Percentiles rank a stretch among this genome's conserved stretches.
Conservation (phyloP, 1,139 yeast species). For the Geotrichum histeridarum region DNA sequence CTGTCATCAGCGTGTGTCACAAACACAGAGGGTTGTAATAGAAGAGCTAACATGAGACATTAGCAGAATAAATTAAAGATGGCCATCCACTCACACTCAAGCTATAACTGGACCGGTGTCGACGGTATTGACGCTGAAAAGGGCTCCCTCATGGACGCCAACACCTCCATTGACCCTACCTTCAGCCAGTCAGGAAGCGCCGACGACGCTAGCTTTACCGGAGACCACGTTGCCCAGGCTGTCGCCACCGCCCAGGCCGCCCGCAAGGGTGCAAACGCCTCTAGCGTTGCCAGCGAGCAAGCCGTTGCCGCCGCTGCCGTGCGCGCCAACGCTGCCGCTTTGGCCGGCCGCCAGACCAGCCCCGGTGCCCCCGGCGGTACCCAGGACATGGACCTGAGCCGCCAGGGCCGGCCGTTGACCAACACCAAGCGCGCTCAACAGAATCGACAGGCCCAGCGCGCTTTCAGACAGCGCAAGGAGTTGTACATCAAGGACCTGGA, state of each 20-base stretch:
- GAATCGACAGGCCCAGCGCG: constrained; percentile 82
- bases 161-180: constrained; percentile 17
- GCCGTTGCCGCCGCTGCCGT: not conserved
- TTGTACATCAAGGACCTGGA: constrained; percentile 73
- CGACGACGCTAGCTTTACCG: constrained; percentile 13
- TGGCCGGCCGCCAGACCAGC: not conserved
- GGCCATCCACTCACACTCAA: constrained; percentile 10
- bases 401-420: constrained; percentile 50
- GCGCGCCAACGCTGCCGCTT: not conserved
- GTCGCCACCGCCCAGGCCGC: constrained; percentile 17
- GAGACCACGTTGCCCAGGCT: constrained; percentile 18
- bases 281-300: not conserved
- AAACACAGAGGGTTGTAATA: too few species aligned
- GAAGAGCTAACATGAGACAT: too few species aligned
- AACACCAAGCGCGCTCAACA: constrained; percentile 81
- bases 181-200: constrained; percentile 9
- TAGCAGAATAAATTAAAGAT: not conserved
- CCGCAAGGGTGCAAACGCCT: not conserved
- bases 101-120: constrained; percentile 14
- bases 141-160: constrained; percentile 8
- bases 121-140: constrained; percentile 17
- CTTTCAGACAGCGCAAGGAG: constrained; percentile 78
- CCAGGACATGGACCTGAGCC: constrained; percentile 17
- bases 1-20: too few species aligned
- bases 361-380: not conserved